A percentile compares a stretch with the other conserved stretches of the same genome.
These are phyloP conservation scores for Lachancea fermentati DNA, from an alignment of 805 yeast species.

Conservation along the genomic window DNA sequence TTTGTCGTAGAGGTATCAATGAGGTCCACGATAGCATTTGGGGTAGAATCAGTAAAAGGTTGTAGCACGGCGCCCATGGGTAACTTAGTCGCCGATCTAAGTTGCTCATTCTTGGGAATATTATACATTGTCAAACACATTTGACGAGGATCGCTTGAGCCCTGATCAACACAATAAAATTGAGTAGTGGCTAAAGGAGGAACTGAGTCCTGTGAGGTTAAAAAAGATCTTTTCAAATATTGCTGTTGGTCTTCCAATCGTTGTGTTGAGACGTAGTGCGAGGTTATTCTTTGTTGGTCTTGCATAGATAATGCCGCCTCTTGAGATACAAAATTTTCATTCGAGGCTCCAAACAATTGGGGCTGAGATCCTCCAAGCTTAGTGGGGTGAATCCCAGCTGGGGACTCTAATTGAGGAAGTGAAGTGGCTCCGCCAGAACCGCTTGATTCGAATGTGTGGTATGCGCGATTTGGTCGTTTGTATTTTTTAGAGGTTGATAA, in stretches of 20 bases:
- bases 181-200: slow-evolving; percentile 83
- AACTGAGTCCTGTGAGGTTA: slow-evolving; percentile 67
- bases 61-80: slow-evolving; percentile 78
- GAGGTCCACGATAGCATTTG: slow-evolving; percentile 55
- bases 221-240: slow-evolving; percentile 43
- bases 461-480: slow-evolving; percentile 31
- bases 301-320: neutral
- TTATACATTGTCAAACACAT: slow-evolving; percentile 76
- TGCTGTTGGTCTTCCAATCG: slow-evolving; percentile 34
- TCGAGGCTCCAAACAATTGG: neutral
- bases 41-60: slow-evolving; percentile 69
- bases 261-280: slow-evolving; percentile 30
- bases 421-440: neutral
- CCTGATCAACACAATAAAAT: slow-evolving; percentile 71
- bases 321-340: neutral
- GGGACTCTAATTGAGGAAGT: neutral
- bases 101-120: slow-evolving; percentile 67
- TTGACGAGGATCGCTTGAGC: slow-evolving; percentile 74
- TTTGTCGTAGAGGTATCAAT: slow-evolving; percentile 35
- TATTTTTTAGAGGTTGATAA: slow-evolving; percentile 14
- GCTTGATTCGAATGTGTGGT: slow-evolving; percentile 20
- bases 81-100: slow-evolving; percentile 62
- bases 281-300: slow-evolving; percentile 11
- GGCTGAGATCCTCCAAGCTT: neutral
- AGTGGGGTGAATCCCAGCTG: neutral